Base-by-base conservation (phyloP, 352 stramenopile species). In the Pythium pyrilobum region DNA sequence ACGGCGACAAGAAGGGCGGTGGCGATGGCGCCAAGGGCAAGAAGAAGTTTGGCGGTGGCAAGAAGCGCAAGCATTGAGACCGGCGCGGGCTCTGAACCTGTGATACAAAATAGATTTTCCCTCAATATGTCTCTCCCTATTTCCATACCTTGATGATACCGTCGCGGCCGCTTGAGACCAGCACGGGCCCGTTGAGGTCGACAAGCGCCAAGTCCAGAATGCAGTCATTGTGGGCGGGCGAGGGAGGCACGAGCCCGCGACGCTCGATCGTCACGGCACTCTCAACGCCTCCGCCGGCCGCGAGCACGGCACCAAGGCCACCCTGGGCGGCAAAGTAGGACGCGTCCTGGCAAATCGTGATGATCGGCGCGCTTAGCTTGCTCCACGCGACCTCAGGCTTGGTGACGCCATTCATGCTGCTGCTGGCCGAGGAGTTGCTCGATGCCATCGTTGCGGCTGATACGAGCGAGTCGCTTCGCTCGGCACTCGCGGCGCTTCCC, bases 141-240 rank as follows among this genome's bases (percentile, higher is more conserved):
- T 95, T 92, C 92, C 93, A 99, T 44, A 98, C 71, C 70, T 98
- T 98, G 56, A 99, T 97, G 59, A 97, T 87, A 27, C 92, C 93
- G 72, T 99, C 96, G 43, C 95, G 80, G 25, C 87, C 93, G 53
- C 85, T 89, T 16, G 94, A 98, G 24, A 98, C 83, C 21, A 99
- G 65, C 63, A 95, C 87, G 16, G 87, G 87, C 7, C 77, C 81
- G 36, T 95, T 92, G 41, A 97, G 74, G 44, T 97, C 85, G n/a
- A 98, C 72, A 13, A 97, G 72, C 62, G 97, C 97, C 41, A 99
- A 65, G 59, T 98, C 96, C 34, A 97, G 70, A 52, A 99, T 97
- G 41, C 92, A 96, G 71, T 98, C 96, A 39, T 85, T 84, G 67
- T 98, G 92, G 16, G 80, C 74, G 11, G 89, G 84, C 23, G 92